Evolutionary conservation across 257 asterid species (phyloP).

Genomic region (Fraxinus excelsior): DNA sequence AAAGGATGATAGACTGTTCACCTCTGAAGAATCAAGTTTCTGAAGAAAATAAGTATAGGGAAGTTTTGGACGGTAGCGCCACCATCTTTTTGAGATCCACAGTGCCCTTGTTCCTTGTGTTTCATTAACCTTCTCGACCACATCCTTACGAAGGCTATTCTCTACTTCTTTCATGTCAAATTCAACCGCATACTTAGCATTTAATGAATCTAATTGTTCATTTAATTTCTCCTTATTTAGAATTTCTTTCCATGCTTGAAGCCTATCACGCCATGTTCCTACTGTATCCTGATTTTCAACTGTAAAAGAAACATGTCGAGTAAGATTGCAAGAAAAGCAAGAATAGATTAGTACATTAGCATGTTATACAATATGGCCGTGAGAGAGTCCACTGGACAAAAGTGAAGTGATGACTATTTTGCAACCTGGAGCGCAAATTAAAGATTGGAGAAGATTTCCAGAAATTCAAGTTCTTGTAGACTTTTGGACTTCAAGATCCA

Average conservation of each 20-base stretch:
- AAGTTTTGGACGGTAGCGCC: conserved; percentile 98
- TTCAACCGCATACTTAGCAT: conserved; percentile 84
- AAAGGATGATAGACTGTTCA: conserved; percentile 31
- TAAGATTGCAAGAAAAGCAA: conserved; percentile 14
- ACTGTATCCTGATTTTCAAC: conserved; percentile 52
- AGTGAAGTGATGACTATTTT: background rate
- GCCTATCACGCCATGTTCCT: conserved; percentile 92
- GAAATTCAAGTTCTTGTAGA: conserved; percentile 13
- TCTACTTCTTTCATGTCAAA: conserved; percentile 98
- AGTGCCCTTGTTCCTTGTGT: conserved; percentile 74
- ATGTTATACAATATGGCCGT: background rate
- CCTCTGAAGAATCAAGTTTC: conserved; percentile 96
- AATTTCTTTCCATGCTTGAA: conserved; percentile 75
- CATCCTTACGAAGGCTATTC: conserved; percentile 86
- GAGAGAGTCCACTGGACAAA: background rate
- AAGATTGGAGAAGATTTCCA: conserved; percentile 3
- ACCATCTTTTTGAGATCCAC: conserved; percentile 99
- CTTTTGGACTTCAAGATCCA: background rate
- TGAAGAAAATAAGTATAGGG: conserved; percentile 94
- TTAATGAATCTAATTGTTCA: conserved; percentile 63
- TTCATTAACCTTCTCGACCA: conserved; percentile 65
- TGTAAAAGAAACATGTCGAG: conserved; percentile 26
- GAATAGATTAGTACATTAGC: conserved; percentile 13
- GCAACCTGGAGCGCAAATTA: background rate
- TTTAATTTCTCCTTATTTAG: conserved; percentile 73